Percentiles rank a stretch among this genome's conserved stretches.
Evolutionary conservation across 225 moss, liverwort and hornwort species (phyloP).

Genomic region (Straminergon stramineum): DNA sequence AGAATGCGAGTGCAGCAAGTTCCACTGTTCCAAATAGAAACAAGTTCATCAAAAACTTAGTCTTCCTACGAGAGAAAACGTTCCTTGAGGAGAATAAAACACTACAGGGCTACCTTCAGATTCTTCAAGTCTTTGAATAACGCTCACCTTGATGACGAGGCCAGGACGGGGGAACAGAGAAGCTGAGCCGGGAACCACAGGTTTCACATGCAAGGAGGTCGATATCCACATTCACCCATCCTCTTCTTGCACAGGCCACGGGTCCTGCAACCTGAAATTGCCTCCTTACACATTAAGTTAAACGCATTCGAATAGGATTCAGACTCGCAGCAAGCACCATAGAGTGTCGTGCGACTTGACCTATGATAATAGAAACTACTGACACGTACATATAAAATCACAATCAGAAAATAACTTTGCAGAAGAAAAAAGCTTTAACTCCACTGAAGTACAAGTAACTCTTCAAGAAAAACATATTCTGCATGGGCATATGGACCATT

Average conservation of each 20-base stretch:
- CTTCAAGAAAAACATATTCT: not conserved
- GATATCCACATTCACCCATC: conserved; percentile 96
- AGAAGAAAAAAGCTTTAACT: not conserved
- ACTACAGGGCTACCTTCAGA: not conserved
- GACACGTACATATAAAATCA: not conserved
- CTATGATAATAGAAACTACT: not conserved
- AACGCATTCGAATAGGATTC: not conserved
- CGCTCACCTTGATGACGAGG: conserved; percentile 50
- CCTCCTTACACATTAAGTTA: not conserved
- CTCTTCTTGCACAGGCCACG: conserved; percentile 93
- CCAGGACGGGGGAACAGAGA: conserved; percentile 72
- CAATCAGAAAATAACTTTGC: not conserved
- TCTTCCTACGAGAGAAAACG: not conserved
- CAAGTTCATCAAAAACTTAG: not conserved
- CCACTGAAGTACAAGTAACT: not conserved
- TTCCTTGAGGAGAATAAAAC: not conserved
- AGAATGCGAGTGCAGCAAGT: conserved; percentile 59
- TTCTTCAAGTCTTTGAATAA: not conserved
- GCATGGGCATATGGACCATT: not conserved
- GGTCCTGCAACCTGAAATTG: conserved; percentile 73
- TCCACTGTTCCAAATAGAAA: conserved; percentile 35
- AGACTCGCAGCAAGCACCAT: not conserved
- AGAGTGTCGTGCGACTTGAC: not conserved
- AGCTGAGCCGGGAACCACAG: conserved; percentile 77
- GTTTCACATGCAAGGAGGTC: conserved; percentile 85